These are phyloP conservation scores for Quercus berberidifolia DNA, from an alignment of 306 rosid species.

Conservation along the genomic window DNA sequence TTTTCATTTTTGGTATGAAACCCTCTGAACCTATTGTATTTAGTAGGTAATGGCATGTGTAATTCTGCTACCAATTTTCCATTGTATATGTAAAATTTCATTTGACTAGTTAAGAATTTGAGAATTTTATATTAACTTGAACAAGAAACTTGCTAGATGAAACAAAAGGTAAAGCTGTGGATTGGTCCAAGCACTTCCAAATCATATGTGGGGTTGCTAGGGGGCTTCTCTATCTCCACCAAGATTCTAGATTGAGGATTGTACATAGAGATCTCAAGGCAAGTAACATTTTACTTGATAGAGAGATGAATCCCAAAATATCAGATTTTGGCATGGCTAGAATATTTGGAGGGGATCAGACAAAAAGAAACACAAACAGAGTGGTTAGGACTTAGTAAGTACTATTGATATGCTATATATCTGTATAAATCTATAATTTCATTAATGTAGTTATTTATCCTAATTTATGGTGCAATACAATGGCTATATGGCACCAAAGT, in stretches of 20 bases:
- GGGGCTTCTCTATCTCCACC: constrained; percentile 66
- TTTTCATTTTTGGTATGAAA: constrained; percentile 44
- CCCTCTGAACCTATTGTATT: neutral
- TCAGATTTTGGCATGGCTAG: constrained; percentile 64
- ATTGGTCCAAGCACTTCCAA: constrained; percentile 50
- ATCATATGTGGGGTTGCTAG: constrained; percentile 48
- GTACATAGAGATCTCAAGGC: constrained; percentile 62
- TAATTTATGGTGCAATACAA: neutral
- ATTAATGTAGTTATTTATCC: too few relatives aligned
- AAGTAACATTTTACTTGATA: constrained; percentile 52
- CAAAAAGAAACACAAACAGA: constrained; percentile 52
- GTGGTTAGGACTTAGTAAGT: constrained; percentile 70
- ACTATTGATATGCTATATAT: neutral
- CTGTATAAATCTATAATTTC: neutral
- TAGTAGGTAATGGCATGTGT: neutral
- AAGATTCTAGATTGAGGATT: constrained; percentile 53
- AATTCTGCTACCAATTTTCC: neutral
- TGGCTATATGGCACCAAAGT: constrained; percentile 35
- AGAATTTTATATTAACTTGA: neutral
- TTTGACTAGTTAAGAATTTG: neutral
- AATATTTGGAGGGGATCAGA: constrained; percentile 43
- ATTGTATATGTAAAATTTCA: neutral
- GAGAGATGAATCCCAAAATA: constrained; percentile 45
- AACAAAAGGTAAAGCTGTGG: constrained; percentile 19
- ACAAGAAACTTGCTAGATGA: constrained; percentile 31